Evolutionary conservation across 2,329 filamentous ascomycete genomes (phyloP), one percentile per base, ranked within the genome.

Genomic region (Diaporthe ilicicola): DNA sequence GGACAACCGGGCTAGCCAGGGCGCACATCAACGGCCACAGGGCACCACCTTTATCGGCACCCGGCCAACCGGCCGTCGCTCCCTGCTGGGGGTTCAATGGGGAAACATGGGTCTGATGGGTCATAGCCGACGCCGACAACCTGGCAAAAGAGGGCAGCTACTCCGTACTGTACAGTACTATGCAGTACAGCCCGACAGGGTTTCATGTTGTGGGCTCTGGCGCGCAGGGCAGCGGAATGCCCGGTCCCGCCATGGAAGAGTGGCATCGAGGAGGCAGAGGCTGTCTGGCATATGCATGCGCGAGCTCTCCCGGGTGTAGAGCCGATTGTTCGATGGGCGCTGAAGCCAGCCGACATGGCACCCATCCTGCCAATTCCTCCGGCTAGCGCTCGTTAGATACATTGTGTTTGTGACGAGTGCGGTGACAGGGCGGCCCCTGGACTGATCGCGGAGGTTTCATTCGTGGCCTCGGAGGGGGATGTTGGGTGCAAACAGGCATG

Each of bases 11-110:
- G 61, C 70, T 72, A 72, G 67, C 70, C 61, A 72, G 69, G 70
- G 70, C 70, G 70, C 70, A 72, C 59, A 70, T 67, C 70, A 59
- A 69, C 69, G 70, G 67, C 61, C 54, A 66, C 13, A 68, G 68
- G 48, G 50, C 64, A 62, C 44, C 44, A 70, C 67, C 61, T 62
- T 61, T 27, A 53, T 71, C 70, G 70, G 70, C 70, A 72, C 42
- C 65, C 67, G 67, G 70, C 70, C 67, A 72, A 48, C 67, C 54
- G 70, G 56, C 61, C 42, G 46, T 65, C 51, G 44, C 37, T 59
- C 64, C 46, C 34, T 67, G 39, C 48, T 69, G 67, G 54, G 67
- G 54, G 39, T 65, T 64, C 61, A 67, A 55, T 67, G 51, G 51
- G 51, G 51, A 24, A 27, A 29, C 51, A 55, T 59, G 53, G 65